Evolutionary conservation across 2,329 filamentous ascomycete genomes (phyloP), one percentile per base, ranked within the genome.

Genomic region (Stagonosporopsis rhizophila): DNA sequence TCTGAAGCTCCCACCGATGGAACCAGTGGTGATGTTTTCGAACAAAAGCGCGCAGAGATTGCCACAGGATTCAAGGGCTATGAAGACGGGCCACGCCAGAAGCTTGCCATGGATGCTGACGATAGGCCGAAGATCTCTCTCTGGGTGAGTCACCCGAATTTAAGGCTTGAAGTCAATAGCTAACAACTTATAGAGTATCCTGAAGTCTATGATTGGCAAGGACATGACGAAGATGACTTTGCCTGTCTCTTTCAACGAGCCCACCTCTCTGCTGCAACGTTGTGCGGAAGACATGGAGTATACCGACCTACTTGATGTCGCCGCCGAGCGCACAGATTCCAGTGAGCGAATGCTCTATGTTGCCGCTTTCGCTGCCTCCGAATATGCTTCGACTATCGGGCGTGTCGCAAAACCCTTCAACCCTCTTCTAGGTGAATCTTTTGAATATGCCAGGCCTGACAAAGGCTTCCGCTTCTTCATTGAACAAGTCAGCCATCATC

Each of bases 141-240:
- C 39, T 99, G 95, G 95, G 93, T 96, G 85, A 42, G 62, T 52
- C 17, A 27, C 34, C 14, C 15, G 37, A 8, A 49, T 49, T 50
- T 35, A 47, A 23, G 15, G 6, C 20, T 30, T 5, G 11, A n/a
- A 3, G 1, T 11, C 11, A 6, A 20, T n/a, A 46, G 50, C 73
- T 78, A 58, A 78, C 62, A 9, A 11, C 32, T 1, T 27, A 22
- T 1, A 97, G 93, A 89, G 90, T 64, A 97, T 99, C 66, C 81
- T 99, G 61, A 99, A 98, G 80, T 98, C 94, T 20, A 98, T 99
- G 95, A 96, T 99, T 77, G 95, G 95, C 61, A 98, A 99, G 76
- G 95, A 99, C 73, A 98, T 99, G 95, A 98, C 95, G 34, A 98
- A 96, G 81, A 99, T 99, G 94, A 98, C 95, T 0, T 81, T 99